These are phyloP conservation scores for Serendipita sp. DNA, from an alignment of 768 basidiomycete species.

Conservation along the genomic window DNA sequence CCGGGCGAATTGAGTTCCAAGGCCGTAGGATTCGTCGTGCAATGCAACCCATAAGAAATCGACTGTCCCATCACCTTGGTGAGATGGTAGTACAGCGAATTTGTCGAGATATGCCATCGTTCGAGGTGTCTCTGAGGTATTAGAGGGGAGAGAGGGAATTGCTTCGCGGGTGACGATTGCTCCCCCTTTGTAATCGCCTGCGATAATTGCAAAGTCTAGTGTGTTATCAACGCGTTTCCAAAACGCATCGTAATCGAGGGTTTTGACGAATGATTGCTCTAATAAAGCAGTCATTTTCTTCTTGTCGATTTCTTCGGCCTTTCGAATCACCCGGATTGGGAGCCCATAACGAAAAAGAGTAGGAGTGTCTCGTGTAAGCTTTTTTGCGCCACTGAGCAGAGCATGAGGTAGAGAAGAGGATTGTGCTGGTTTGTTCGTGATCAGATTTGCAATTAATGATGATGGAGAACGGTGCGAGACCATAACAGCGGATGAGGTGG, in stretches of 20 bases:
- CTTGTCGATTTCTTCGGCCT: constrained; percentile 51
- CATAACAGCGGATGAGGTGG: constrained; percentile 85
- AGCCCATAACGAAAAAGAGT: constrained; percentile 82
- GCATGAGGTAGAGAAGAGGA: constrained; percentile 93
- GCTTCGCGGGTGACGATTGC: constrained; percentile 70
- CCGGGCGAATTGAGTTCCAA: constrained; percentile 81
- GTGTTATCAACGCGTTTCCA: constrained; percentile 57
- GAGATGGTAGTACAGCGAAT: constrained; percentile 85
- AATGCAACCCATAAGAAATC: constrained; percentile 98
- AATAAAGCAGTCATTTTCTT: constrained; percentile 62
- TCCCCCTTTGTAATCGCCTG: constrained; percentile 89
- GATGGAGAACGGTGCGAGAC: constrained; percentile 94
- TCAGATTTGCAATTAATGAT: constrained; percentile 88
- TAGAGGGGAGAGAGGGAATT: constrained; percentile 22
- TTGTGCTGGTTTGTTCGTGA: constrained; percentile 94
- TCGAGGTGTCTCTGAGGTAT: not conserved
- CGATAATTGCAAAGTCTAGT: constrained; percentile 84
- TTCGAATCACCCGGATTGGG: constrained; percentile 67
- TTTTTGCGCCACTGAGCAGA: constrained; percentile 69
- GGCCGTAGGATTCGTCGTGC: constrained; percentile 94
- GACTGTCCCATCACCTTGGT: constrained; percentile 97
- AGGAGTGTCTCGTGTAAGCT: constrained; percentile 78
- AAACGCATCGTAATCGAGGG: constrained; percentile 54
- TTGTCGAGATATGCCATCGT: constrained; percentile 90
- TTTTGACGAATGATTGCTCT: constrained; percentile 70